phyloP scores from a whole-genome alignment of 1,139 yeast genomes.

The Nakaseomyces uthaithaninus region DNA sequence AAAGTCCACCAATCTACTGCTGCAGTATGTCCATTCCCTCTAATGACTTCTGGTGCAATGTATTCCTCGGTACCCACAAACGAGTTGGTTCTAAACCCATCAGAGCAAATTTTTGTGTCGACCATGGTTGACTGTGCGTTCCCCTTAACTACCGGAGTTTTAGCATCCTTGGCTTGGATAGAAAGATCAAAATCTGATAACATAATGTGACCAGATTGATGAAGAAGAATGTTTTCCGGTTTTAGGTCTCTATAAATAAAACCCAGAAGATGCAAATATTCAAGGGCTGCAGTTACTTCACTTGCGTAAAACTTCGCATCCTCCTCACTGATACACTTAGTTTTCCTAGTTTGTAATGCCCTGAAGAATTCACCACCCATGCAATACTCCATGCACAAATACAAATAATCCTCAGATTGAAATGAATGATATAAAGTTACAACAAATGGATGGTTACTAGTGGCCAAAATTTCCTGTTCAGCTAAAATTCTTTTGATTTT shows the following conservation, averaged over 20 bases:
- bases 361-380: slow-evolving; percentile 99
- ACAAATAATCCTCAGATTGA: slow-evolving; percentile 88
- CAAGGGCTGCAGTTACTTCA: slow-evolving; percentile 95
- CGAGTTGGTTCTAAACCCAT: slow-evolving; percentile 91
- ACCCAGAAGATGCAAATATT: slow-evolving; percentile 92
- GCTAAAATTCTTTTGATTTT: slow-evolving; percentile 91
- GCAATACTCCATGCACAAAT: slow-evolving; percentile 96
- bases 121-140: slow-evolving; percentile 32
- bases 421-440: slow-evolving; percentile 94
- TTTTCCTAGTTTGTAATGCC: slow-evolving; percentile 84
- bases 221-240: slow-evolving; percentile 88
- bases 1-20: slow-evolving; percentile 99
- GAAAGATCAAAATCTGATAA: slow-evolving; percentile 92
- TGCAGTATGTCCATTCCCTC: slow-evolving; percentile 94
- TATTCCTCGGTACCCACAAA: slow-evolving; percentile 98
- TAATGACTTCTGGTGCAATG: slow-evolving; percentile 94
- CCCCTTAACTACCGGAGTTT: slow-evolving; percentile 40
- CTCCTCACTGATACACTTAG: slow-evolving; percentile 75
- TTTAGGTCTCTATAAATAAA: slow-evolving; percentile 90
- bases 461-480: slow-evolving; percentile 92
- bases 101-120: slow-evolving; percentile 91
- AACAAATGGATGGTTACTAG: slow-evolving; percentile 93
- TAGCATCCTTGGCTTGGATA: slow-evolving; percentile 71
- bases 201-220: slow-evolving; percentile 97
- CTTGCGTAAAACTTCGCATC: slow-evolving; percentile 95